Base-by-base conservation (phyloP, 2,329 filamentous ascomycete genomes). In the Sporothrix brunneoviolacea region DNA sequence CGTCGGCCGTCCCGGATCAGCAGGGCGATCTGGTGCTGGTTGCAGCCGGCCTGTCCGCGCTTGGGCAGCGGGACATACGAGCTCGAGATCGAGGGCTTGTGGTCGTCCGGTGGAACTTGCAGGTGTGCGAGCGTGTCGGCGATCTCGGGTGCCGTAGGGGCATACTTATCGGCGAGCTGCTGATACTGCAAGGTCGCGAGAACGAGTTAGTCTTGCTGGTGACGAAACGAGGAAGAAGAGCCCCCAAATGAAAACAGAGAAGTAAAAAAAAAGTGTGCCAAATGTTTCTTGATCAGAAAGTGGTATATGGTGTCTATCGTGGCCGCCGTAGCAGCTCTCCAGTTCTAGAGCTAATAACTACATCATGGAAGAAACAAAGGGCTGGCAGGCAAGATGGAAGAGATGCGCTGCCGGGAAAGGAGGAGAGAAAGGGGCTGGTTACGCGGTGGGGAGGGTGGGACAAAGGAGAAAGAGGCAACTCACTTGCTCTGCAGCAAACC, bases 341-440 rank as follows among this genome's bases (percentile, higher is more conserved):
- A 84, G 84, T 86, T 88, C 85, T 88, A 88, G 85, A 89, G 85
- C 85, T 88, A 88, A 85, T 65, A 64, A 61, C 61, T 62, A 58
- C 68, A 71, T 74, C 71, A 74, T 71, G 57, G 62, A 54, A 55
- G 43, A 54, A 56, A 53, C 47, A 38, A 15, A 32, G 41, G 32
- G 16, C 51, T 10, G 3, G 12, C 9, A 37, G 12, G 18, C 35
- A 38, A 33, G 28, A 37, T 4, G 43, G 24, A 40, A 30, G 8
- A 16, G n/a, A 30, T 18, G n/a, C n/a, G n/a, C n/a, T n/a, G n/a
- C n/a, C n/a, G n/a, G n/a, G n/a, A n/a, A n/a, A n/a, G n/a, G n/a
- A n/a, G n/a, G n/a, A n/a, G n/a, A n/a, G n/a, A n/a, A n/a, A n/a
- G n/a, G n/a, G n/a, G n/a, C n/a, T n/a, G n/a, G n/a, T n/a, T n/a